A percentile compares a stretch with the other conserved stretches of the same genome.
These are phyloP conservation scores for Brassica cretica DNA, from an alignment of 345 rosid genomes.

Conservation along the genomic window DNA sequence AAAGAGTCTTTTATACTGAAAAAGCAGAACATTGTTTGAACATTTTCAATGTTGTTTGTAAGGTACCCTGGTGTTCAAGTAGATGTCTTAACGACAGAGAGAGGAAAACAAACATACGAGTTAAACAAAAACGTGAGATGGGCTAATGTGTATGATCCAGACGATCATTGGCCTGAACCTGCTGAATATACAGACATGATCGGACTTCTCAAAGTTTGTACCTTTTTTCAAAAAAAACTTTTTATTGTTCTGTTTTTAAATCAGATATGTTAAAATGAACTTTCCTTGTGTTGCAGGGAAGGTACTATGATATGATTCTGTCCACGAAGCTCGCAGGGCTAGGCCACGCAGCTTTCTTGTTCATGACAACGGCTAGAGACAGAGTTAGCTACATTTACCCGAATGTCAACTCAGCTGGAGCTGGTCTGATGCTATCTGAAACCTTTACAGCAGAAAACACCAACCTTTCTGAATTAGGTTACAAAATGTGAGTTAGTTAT, in stretches of 20 bases:
- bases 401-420: constrained; percentile 93
- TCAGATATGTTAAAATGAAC: background rate
- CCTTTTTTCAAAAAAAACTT: background rate
- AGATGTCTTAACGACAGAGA: constrained; percentile 65
- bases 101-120: constrained; percentile 93
- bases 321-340: constrained; percentile 92
- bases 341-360: constrained; percentile 88
- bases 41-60: background rate
- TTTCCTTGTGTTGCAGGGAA: constrained; percentile 46
- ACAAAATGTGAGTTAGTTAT: constrained; percentile 58
- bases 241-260: background rate
- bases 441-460: constrained; percentile 62
- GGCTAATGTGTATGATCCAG: constrained; percentile 85
- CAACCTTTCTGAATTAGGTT: constrained; percentile 82
- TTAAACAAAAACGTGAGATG: constrained; percentile 94
- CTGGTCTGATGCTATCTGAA: constrained; percentile 75
- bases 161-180: constrained; percentile 85
- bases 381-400: constrained; percentile 87
- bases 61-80: constrained; percentile 92
- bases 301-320: constrained; percentile 92
- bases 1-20: background rate
- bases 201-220: constrained; percentile 75
- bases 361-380: constrained; percentile 84
- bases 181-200: constrained; percentile 80
- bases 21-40: background rate